A percentile compares a stretch with the other conserved stretches of the same genome.
Evolutionary conservation across 495 filamentous ascomycete species (phyloP).

Genomic region (Penicillium canariense): DNA sequence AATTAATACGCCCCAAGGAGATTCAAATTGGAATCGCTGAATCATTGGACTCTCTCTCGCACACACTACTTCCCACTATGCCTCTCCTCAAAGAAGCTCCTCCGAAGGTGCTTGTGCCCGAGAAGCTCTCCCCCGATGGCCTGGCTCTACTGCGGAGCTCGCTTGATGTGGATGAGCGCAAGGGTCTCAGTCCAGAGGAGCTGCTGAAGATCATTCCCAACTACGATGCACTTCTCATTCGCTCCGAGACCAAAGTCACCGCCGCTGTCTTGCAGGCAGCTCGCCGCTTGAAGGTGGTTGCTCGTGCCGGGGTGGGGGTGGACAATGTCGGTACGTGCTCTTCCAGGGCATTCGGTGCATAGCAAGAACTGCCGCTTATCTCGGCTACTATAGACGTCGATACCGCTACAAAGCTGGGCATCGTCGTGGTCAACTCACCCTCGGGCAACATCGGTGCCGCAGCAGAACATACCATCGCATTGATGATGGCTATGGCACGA

Average conservation of each 20-base stretch:
- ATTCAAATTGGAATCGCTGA: neutral
- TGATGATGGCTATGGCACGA: slow-evolving; percentile 63
- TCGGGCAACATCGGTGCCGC: slow-evolving; percentile 69
- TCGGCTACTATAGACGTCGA: slow-evolving; percentile 48
- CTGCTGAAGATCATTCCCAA: slow-evolving; percentile 56
- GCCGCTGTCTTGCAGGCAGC: slow-evolving; percentile 56
- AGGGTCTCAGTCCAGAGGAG: slow-evolving; percentile 53
- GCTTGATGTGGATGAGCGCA: slow-evolving; percentile 59
- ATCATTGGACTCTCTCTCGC: no score
- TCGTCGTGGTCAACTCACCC: slow-evolving; percentile 71
- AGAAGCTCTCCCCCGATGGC: slow-evolving; percentile 72
- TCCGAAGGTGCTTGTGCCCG: slow-evolving; percentile 64
- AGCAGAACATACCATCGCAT: slow-evolving; percentile 65
- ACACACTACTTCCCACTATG: slow-evolving; percentile 2
- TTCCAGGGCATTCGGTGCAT: neutral
- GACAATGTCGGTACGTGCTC: slow-evolving; percentile 59
- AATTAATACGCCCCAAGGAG: neutral
- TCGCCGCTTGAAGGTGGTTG: slow-evolving; percentile 65
- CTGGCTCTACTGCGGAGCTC: slow-evolving; percentile 55
- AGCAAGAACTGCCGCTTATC: neutral
- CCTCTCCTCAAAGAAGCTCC: slow-evolving; percentile 19
- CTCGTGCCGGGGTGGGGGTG: slow-evolving; percentile 70
- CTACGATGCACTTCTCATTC: slow-evolving; percentile 68
- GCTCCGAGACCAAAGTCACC: slow-evolving; percentile 71
- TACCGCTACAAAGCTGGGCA: slow-evolving; percentile 60